Evolutionary conservation across 768 basidiomycete species (phyloP).

Genomic region (Podaxis rugospora): DNA sequence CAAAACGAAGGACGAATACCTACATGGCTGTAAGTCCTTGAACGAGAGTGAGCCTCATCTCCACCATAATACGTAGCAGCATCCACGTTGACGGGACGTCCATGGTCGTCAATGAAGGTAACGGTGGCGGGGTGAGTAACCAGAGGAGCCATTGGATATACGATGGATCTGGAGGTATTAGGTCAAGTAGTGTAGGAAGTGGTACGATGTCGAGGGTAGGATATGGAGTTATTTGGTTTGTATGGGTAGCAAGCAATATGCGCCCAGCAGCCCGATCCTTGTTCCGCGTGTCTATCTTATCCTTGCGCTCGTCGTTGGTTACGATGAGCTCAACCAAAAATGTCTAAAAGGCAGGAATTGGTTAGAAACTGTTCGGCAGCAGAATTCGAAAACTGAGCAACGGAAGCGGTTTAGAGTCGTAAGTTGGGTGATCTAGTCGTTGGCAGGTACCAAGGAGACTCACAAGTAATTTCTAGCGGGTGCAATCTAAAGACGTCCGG

Average conservation of each 20-base stretch:
- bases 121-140: slow-evolving; percentile 62
- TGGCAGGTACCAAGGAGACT: background rate
- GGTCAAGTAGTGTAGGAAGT: background rate
- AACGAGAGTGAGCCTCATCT: slow-evolving; percentile 72
- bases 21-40: slow-evolving; percentile 87
- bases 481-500: background rate
- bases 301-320: slow-evolving; percentile 2
- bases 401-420: background rate
- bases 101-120: slow-evolving; percentile 61
- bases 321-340: background rate
- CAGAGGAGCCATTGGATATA: slow-evolving; percentile 54
- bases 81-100: slow-evolving; percentile 53
- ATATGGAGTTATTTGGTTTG: slow-evolving; percentile 6
- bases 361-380: background rate
- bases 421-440: too few species aligned
- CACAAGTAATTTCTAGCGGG: background rate
- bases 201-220: background rate
- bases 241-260: background rate
- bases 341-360: background rate
- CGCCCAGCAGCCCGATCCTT: slow-evolving; percentile 1
- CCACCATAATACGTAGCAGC: slow-evolving; percentile 82
- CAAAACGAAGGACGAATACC: slow-evolving; percentile 18
- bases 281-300: slow-evolving; percentile 1
- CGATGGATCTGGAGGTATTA: background rate
- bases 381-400: background rate